Evolutionary conservation across 108 stramenopile species (phyloP).

Genomic region (Pseudonitzschia delicatissima): DNA sequence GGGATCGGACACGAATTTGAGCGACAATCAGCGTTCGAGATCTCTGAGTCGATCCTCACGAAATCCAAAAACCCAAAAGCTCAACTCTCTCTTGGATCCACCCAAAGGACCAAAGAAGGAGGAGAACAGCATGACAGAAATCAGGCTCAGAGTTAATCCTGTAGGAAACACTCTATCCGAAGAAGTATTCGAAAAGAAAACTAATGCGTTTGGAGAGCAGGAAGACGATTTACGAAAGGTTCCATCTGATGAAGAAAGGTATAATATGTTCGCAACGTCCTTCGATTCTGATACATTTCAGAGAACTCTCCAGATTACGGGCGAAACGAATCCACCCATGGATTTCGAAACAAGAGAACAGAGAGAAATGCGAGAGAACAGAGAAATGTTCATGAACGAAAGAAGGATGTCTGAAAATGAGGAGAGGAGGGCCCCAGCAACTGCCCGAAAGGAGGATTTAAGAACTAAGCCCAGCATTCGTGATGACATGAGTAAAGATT

Average conservation of each 20-base stretch:
- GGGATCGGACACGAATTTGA: no score
- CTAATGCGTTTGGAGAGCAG: no score
- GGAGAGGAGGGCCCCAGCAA: neutral
- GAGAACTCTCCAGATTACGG: no score
- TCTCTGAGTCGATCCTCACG: neutral
- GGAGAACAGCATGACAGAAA: neutral
- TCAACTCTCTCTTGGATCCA: constrained; percentile 4
- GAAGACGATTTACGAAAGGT: no score
- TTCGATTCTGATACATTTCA: no score
- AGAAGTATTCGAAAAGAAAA: neutral
- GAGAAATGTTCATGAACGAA: neutral
- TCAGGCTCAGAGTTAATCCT: constrained; percentile 3
- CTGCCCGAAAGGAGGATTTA: no score
- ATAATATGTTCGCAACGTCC: no score
- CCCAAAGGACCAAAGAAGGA: neutral
- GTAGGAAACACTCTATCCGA: constrained; percentile 7
- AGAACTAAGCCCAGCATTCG: no score
- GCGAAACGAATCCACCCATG: no score
- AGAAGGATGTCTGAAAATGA: neutral
- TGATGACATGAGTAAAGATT: no score
- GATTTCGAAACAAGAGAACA: neutral
- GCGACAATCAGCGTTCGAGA: neutral
- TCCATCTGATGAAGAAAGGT: no score
- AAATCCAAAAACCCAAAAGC: neutral
- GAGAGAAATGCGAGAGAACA: neutral